Evolutionary conservation across 1,139 yeast species (phyloP).

Genomic region (Suzukiozyma palmioleophila): DNA sequence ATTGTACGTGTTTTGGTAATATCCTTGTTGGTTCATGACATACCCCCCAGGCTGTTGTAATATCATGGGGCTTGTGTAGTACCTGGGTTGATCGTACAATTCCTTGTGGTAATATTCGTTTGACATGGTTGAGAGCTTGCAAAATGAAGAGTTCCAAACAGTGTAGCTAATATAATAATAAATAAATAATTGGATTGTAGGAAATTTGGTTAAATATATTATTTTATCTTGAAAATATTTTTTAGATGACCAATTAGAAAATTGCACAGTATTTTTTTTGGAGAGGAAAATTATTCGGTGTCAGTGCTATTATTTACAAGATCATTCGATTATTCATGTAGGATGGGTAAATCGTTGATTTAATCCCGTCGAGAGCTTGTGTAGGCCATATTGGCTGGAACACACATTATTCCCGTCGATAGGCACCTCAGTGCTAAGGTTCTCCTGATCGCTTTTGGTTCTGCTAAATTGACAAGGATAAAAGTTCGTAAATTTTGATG

Average conservation of each 20-base stretch:
- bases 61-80: constrained; percentile 18
- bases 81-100: constrained; percentile 14
- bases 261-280: too few relatives aligned
- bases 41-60: constrained; percentile 21
- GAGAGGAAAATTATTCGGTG: too few relatives aligned
- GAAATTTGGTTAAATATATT: background rate
- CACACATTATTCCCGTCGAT: too few relatives aligned
- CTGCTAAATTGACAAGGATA: too few relatives aligned
- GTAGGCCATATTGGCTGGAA: too few relatives aligned
- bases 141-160: background rate
- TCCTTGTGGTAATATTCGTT: constrained; percentile 4
- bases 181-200: background rate
- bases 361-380: too few relatives aligned
- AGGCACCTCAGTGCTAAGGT: too few relatives aligned
- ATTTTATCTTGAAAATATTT: background rate
- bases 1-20: constrained; percentile 2
- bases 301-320: too few relatives aligned
- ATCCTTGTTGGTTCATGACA: constrained; percentile 14
- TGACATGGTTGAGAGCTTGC: background rate
- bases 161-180: background rate
- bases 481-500: too few relatives aligned
- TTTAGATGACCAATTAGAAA: constrained; percentile 1
- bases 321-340: too few relatives aligned
- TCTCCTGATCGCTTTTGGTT: too few relatives aligned
- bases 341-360: too few relatives aligned